Base-by-base conservation (phyloP, 2,329 filamentous ascomycete species). In the Clonostachys rosea region DNA sequence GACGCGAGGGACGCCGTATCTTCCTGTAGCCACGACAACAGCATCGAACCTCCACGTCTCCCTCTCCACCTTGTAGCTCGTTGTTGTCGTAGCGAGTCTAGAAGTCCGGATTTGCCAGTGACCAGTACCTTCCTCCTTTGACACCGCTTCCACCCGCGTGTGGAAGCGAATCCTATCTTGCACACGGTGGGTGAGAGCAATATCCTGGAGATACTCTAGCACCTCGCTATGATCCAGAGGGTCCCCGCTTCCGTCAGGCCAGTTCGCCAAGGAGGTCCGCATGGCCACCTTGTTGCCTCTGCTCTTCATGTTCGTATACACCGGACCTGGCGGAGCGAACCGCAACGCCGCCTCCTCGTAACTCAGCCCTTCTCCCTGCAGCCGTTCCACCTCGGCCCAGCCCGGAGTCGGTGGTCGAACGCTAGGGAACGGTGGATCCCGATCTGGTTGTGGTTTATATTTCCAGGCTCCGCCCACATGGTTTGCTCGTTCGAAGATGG, bases 201-300 rank as follows among this genome's bases (percentile, higher is more conserved):
- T 75, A n/a, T 75, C 70, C 49, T 83, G 76, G 5, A 88, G 75
- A 54, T 88, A 88, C 3, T 74, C 64, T 34, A 75, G 74, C 9
- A 87, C 63, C 0, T 76, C 69, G 13, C 64, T 56, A 49, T 87
- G 84, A 3, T 66, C 74, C 5, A 84, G 77, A 49, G 79, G 79
- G 14, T 81, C 77, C 4, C 74, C 73, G 0, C 81, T 86, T 1
- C 76, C 78, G 6, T 73, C 62, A 0, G 82, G 80, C 76, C 84
- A 89, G 0, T 57, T 51, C 5, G 64, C 59, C 2, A 77, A 59
- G 9, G 62, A 65, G 48, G 64, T 73, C 40, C 63, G 60, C 63
- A 77, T 68, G 4, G 76, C 55, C 18, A 60, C 71, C 14, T 84
- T 82, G 0, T 87, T 85, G 5, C 91, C 85, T 56, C 92, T 94